Evolutionary conservation across 2,329 filamentous ascomycete species (phyloP), one percentile per base, ranked within the genome.

Genomic region (Fusarium floridanum): DNA sequence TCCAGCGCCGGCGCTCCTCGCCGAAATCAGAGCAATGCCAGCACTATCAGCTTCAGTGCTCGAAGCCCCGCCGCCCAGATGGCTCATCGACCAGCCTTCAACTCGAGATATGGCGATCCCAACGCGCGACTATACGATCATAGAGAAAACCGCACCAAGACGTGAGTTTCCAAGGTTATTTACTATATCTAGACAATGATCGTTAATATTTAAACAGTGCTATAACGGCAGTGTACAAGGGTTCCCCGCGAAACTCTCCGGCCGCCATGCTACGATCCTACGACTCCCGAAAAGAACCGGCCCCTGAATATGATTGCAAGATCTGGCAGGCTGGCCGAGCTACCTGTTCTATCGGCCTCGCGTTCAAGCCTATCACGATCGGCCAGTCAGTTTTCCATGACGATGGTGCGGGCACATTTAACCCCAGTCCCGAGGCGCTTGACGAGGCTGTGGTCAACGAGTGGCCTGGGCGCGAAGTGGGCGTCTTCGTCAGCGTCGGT

Each of bases 291-390:
- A 95, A 93, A 82, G 97, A 98, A 82, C 93, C 95, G 0, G 90
- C 95, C 0, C 94, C 96, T 3, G 95, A 98, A 82, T 96, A 95
- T 71, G 94, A 98, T 80, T 98, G 95, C 83, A 97, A 93, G 55
- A 97, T 99, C 67, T 99, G 97, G 97, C 93, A 99, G 84, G 97
- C 97, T 6, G 97, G 97, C 12, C 91, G 97, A 70, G 97, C 97
- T n/a, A 99, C 97, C 1, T 94, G 90, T 63, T 94, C 97, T 1
- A 97, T 96, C 1, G 95, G 94, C 0, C 87, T 98, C 50, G 97
- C 97, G 1, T 99, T 99, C 85, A 99, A 99, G 82, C 95, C 96
- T 0, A 95, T 99, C 60, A 93, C 94, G 75, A 94, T 99, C 43
- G 97, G 97, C 5, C 96, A 98, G 82, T 96, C 95, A 1, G 88